These are phyloP conservation scores for Arthrobotrys conoides DNA, from an alignment of 2,329 filamentous ascomycete species.

Conservation along the genomic window DNA sequence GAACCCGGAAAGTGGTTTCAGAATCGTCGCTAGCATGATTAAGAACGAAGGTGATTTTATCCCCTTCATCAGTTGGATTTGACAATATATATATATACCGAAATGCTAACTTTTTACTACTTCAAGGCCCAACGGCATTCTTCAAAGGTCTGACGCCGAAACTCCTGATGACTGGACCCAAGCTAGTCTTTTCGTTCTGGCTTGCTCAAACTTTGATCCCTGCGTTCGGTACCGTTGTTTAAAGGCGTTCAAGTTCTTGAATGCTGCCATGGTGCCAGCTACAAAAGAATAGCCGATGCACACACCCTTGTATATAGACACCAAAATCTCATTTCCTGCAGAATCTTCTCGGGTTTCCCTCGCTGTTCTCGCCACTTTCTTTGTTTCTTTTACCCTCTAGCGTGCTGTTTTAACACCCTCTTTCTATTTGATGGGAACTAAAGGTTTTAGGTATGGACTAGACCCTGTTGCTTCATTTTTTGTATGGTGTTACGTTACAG, in stretches of 20 bases:
- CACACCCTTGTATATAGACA: constrained; percentile 24
- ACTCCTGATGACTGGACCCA: constrained; percentile 98
- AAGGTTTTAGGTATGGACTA: background rate
- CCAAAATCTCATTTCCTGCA: constrained; percentile 2
- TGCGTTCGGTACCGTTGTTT: constrained; percentile 75
- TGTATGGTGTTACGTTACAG: background rate
- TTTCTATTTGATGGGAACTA: background rate
- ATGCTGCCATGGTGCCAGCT: too few species aligned
- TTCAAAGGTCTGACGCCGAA: constrained; percentile 99
- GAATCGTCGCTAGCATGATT: constrained; percentile 92
- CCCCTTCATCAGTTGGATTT: background rate
- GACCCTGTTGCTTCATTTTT: background rate
- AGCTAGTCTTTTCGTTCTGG: constrained; percentile 99
- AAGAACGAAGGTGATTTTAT: constrained; percentile 79
- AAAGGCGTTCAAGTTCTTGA: background rate
- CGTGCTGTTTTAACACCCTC: background rate
- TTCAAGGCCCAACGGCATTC: constrained; percentile 76
- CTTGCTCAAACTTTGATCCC: constrained; percentile 98
- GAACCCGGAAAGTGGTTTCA: constrained; percentile 93
- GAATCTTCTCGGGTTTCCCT: background rate
- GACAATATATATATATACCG: background rate
- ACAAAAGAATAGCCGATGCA: background rate
- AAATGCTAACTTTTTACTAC: constrained; percentile 11
- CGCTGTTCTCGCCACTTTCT: background rate
- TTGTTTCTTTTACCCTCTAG: background rate